These are phyloP conservation scores for Cyathus striatus DNA, from an alignment of 768 basidiomycete species.

Conservation along the genomic window DNA sequence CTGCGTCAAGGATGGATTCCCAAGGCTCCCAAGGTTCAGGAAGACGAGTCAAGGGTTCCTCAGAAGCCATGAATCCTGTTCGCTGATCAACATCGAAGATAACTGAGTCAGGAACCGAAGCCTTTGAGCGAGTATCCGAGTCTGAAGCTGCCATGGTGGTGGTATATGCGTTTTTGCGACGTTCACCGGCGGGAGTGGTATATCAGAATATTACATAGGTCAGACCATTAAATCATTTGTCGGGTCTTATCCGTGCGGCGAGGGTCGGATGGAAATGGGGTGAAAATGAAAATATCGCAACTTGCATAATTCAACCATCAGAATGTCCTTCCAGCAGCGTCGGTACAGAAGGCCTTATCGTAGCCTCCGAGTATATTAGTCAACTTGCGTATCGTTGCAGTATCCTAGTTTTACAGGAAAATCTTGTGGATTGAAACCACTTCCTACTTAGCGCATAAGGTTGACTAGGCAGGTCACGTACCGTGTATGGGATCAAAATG, in stretches of 20 bases:
- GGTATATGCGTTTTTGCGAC: neutral
- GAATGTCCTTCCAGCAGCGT: no score
- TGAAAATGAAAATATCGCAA: no score
- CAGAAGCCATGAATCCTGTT: constrained; percentile 89
- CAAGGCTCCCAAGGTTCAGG: constrained; percentile 62
- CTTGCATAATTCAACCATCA: no score
- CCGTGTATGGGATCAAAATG: no score
- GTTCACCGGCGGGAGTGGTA: neutral
- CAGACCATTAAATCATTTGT: neutral
- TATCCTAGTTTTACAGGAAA: no score
- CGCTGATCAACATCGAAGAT: constrained; percentile 91
- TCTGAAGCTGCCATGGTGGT: neutral
- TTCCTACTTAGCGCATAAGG: no score
- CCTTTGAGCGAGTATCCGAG: constrained; percentile 31
- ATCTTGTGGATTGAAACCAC: no score
- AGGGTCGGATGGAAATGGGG: no score
- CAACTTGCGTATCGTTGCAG: no score
- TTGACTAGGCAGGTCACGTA: no score
- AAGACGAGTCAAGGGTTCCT: constrained; percentile 61
- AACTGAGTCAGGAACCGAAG: constrained; percentile 36
- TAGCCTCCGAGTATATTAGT: no score
- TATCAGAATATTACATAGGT: neutral
- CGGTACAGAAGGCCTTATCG: no score
- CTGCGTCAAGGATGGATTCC: constrained; percentile 59
- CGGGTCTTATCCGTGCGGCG: constrained; percentile 22